These are phyloP conservation scores for Mycena galericulata DNA, from an alignment of 768 basidiomycete genomes.

Conservation along the genomic window DNA sequence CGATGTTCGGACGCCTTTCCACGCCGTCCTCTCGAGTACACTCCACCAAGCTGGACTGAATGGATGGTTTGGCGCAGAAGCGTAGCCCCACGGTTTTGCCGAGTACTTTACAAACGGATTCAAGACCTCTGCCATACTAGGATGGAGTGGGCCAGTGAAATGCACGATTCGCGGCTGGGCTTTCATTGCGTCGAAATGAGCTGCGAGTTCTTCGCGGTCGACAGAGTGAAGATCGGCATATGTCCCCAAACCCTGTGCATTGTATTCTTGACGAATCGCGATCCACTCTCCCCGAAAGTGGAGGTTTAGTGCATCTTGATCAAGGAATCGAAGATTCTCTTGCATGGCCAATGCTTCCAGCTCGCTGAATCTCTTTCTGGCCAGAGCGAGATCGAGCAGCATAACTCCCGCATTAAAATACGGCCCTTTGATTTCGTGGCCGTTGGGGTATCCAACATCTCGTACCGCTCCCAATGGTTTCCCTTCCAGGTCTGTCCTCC, in stretches of 20 bases:
- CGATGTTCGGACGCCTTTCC: slow-evolving; percentile 48
- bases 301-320: slow-evolving; percentile 65
- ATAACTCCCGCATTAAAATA: slow-evolving; percentile 72
- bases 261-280: slow-evolving; percentile 59
- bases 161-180: slow-evolving; percentile 61
- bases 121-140: slow-evolving; percentile 55
- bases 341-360: slow-evolving; percentile 42
- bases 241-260: slow-evolving; percentile 68
- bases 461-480: slow-evolving; percentile 56
- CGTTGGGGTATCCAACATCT: slow-evolving; percentile 65
- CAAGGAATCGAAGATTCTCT: slow-evolving; percentile 42
- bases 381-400: slow-evolving; percentile 59
- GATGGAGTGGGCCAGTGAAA: slow-evolving; percentile 69
- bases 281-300: slow-evolving; percentile 59
- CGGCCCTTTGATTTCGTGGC: slow-evolving; percentile 51
- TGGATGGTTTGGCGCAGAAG: slow-evolving; percentile 64
- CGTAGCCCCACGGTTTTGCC: slow-evolving; percentile 70
- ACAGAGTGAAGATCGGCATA: slow-evolving; percentile 50
- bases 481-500: slow-evolving; percentile 58
- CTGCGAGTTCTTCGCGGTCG: slow-evolving; percentile 48
- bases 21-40: slow-evolving; percentile 54
- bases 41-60: slow-evolving; percentile 62
- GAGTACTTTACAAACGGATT: slow-evolving; percentile 60
- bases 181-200: slow-evolving; percentile 47
- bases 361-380: slow-evolving; percentile 42